Base-by-base conservation (phyloP, 2,329 filamentous ascomycete species). In the Orbilia ellipsospora region DNA sequence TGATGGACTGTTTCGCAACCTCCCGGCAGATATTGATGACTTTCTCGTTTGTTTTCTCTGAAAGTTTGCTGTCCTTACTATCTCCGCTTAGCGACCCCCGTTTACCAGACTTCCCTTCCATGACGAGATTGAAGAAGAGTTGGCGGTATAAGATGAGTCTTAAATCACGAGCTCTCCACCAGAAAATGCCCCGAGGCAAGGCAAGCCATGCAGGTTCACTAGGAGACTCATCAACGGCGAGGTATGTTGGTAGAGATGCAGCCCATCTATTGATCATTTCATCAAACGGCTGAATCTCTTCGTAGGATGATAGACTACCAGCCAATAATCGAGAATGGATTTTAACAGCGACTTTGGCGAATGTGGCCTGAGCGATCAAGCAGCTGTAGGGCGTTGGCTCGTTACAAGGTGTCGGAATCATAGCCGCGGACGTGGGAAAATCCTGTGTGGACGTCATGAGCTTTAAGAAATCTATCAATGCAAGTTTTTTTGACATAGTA, bases 391-490 rank as follows among this genome's bases (percentile, higher is more conserved):
- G 70, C 56, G 70, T 74, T 10, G 70, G 70, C 44, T 74, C 70
- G 28, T 74, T 74, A 31, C 70, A 74, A 63, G 70, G 63, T 12
- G 63, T 74, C 6, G 70, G 70, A 4, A 74, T 18, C 70, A 74
- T 74, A 59, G 70, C 70, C 42, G 70, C 70, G 20, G 70, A 74
- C 12, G 70, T 57, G 63, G 70, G 70, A 31, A 74, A 74, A 74
- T 74, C 70, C 70, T 74, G 70, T 74, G 70, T 59, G 70, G 70
- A 74, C 52, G 63, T 67, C 57, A 74, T 74, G 70, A 74, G 70
- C 70, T 74, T 74, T 52, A 28, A 62, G 57, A 74, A 68, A 68
- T 68, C 56, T 65, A 74, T 74, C 70, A 74, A 74, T 74, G 70
- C 63, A 68, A 74, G 48, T 68, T 74, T 74, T 62, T 62, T 50